These are phyloP conservation scores for Vanderwaltozyma verrucispora DNA, from an alignment of 805 yeast species.

Conservation along the genomic window DNA sequence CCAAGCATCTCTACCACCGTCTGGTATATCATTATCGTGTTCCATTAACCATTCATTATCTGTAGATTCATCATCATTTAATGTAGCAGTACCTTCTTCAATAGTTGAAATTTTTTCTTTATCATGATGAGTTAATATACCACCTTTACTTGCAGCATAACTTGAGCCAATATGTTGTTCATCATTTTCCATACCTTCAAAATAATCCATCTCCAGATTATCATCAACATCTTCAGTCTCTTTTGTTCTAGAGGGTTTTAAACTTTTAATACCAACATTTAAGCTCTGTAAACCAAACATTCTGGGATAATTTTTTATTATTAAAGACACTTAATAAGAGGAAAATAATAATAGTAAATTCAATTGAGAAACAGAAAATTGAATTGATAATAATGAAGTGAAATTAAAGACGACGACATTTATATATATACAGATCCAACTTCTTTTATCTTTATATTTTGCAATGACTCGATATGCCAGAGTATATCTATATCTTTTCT, in stretches of 20 bases:
- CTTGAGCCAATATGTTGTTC: constrained; percentile 1
- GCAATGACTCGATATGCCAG: too few relatives aligned
- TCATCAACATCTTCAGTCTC: neutral
- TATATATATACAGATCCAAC: too few relatives aligned
- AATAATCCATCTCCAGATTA: constrained; percentile 1
- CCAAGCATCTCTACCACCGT: constrained; percentile 53
- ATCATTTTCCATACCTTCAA: constrained; percentile 2
- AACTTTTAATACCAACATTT: neutral
- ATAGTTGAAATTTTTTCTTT: neutral
- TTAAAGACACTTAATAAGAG: neutral
- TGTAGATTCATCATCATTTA: neutral
- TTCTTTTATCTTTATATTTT: too few relatives aligned
- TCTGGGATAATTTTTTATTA: neutral
- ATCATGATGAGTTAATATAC: neutral
- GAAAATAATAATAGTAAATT: too few relatives aligned
- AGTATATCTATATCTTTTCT: too few relatives aligned
- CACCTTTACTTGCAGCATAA: constrained; percentile 1
- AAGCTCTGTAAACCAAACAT: constrained; percentile 2
- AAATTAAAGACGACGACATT: too few relatives aligned
- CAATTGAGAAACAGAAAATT: too few relatives aligned
- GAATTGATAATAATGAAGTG: too few relatives aligned
- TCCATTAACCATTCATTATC: constrained; percentile 4
- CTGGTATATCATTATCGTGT: constrained; percentile 29
- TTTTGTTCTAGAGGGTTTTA: neutral
- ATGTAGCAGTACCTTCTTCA: constrained; percentile 1